These are phyloP conservation scores for Nyssa sinensis DNA, from an alignment of 148 eudicot genomes.

Conservation along the genomic window DNA sequence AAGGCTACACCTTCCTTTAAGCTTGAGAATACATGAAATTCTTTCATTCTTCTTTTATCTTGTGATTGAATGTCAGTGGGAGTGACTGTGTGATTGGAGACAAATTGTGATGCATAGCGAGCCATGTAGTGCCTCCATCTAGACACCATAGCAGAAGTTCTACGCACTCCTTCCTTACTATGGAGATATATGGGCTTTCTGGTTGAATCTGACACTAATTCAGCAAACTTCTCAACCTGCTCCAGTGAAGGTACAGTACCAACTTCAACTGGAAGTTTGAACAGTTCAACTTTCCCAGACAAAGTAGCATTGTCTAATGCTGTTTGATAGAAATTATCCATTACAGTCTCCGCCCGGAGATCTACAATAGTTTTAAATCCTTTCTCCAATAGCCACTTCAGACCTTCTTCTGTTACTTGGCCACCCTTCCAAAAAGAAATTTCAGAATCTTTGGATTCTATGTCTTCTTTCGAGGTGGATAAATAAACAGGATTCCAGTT, in stretches of 20 bases:
- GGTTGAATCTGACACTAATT: constrained; percentile 61
- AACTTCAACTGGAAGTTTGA: constrained; percentile 78
- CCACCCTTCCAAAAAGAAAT: constrained; percentile 88
- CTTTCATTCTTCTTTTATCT: constrained; percentile 19
- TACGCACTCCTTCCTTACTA: constrained; percentile 89
- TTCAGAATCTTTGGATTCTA: constrained; percentile 38
- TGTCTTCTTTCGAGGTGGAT: constrained; percentile 53
- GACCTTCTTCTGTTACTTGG: constrained; percentile 95
- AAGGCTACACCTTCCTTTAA: constrained; percentile 19
- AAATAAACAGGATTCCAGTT: constrained; percentile 78
- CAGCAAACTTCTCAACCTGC: constrained; percentile 83
- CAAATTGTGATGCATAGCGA: constrained; percentile 39
- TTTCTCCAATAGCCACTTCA: constrained; percentile 73
- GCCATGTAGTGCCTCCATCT: constrained; percentile 81
- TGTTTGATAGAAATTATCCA: constrained; percentile 62
- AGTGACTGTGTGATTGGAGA: constrained; percentile 24
- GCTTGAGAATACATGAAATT: constrained; percentile 18
- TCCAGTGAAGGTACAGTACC: constrained; percentile 81
- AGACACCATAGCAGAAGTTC: constrained; percentile 87
- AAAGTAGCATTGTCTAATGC: constrained; percentile 53
- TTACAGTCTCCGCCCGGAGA: constrained; percentile 81
- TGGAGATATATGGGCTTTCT: constrained; percentile 77
- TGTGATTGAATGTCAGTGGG: constrained; percentile 20
- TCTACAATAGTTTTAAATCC: constrained; percentile 86
- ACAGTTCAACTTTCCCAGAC: constrained; percentile 64